These are phyloP conservation scores for Sporobolus alterniflorus DNA, from an alignment of 202 grass and related monocot species.

Conservation along the genomic window DNA sequence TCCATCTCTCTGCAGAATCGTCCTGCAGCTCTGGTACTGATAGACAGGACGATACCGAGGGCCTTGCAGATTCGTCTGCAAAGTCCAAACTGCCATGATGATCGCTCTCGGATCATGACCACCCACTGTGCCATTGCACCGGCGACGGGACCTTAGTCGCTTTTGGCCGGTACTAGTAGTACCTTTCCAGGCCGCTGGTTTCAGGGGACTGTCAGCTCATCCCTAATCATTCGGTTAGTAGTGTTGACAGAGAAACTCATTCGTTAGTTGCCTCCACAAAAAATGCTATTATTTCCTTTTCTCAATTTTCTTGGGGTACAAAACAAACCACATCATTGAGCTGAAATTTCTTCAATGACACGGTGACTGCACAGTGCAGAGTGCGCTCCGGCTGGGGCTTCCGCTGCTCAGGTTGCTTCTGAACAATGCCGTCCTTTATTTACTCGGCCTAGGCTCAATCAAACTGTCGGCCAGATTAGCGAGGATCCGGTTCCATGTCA, in stretches of 20 bases:
- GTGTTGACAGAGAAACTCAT: not conserved
- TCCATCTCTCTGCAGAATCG: not conserved
- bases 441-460: constrained; percentile 13
- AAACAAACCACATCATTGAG: constrained; percentile 31
- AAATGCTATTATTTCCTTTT: not conserved
- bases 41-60: constrained; percentile 1
- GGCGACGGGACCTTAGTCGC: constrained; percentile 23
- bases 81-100: constrained; percentile 40
- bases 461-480: constrained; percentile 58
- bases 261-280: not conserved
- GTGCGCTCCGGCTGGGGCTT: not conserved
- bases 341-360: constrained; percentile 24
- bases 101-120: constrained; percentile 30
- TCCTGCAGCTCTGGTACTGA: not conserved
- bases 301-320: not conserved
- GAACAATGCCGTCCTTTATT: constrained; percentile 5
- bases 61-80: constrained; percentile 25
- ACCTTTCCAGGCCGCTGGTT: not conserved
- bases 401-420: constrained; percentile 48
- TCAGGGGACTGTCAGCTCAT: not conserved
- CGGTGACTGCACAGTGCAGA: constrained; percentile 25
- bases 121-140: constrained; percentile 3
- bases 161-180: not conserved
- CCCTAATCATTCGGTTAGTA: constrained; percentile 40
- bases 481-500: constrained; percentile 60